Conservation (phyloP, 768 basidiomycete species). For the Rhodosporidiobolus sp. region DNA sequence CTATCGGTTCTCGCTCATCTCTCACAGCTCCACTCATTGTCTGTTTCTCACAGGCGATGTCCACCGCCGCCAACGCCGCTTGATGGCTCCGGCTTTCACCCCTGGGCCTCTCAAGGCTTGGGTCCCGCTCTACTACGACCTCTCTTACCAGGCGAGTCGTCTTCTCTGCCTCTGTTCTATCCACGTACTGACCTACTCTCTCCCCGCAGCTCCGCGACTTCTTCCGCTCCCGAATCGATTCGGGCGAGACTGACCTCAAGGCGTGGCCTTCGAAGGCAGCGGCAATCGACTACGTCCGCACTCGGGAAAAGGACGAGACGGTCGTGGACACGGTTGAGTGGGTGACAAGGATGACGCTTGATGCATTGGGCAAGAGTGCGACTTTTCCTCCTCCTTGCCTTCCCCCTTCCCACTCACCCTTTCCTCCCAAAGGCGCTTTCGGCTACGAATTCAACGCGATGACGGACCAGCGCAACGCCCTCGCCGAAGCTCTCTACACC, state of each 20-base stretch:
- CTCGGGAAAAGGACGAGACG: background rate
- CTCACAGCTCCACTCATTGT: background rate
- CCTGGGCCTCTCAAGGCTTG: conserved; percentile 2
- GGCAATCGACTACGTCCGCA: background rate
- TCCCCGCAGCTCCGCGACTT: background rate
- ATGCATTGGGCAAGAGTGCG: conserved; percentile 1
- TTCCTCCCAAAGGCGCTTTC: background rate
- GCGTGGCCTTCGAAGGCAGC: background rate
- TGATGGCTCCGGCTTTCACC: conserved; percentile 28
- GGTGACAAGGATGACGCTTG: background rate
- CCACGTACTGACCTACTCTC: background rate
- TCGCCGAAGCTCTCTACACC: background rate
- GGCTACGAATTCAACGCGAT: conserved; percentile 1
- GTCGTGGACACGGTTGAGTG: background rate
- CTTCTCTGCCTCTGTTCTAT: too few species aligned
- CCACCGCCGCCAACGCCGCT: conserved; percentile 30
- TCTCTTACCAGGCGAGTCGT: conserved; percentile 5
- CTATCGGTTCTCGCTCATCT: background rate
- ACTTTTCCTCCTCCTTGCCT: background rate
- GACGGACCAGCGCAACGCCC: background rate
- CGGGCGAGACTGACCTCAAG: background rate
- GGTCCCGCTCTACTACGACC: conserved; percentile 23
- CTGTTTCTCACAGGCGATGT: conserved; percentile 1
- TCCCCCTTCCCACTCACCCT: background rate
- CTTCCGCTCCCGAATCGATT: background rate